Conservation (phyloP, 176 grass and related monocot genomes). For the Musa beccarii region DNA sequence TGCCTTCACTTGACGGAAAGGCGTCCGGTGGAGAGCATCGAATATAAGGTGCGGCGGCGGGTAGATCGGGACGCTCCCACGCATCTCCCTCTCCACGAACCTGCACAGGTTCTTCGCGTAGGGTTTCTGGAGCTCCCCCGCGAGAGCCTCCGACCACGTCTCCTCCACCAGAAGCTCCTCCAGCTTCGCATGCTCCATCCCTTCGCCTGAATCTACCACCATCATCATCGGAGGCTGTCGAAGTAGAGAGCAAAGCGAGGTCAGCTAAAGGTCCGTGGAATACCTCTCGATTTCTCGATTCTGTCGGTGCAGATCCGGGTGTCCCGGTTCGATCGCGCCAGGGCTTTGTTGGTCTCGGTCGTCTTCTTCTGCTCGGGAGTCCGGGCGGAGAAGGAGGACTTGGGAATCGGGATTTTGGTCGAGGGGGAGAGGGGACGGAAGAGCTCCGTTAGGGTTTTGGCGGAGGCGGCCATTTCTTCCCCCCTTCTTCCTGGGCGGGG, state of each 20-base stretch:
- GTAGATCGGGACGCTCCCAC: slow-evolving; percentile 54
- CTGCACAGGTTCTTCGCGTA: slow-evolving; percentile 76
- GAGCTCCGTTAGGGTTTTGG: slow-evolving; percentile 68
- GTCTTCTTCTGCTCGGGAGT: slow-evolving; percentile 45
- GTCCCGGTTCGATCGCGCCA: slow-evolving; percentile 45
- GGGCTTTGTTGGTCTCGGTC: slow-evolving; percentile 51
- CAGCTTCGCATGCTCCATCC: slow-evolving; percentile 37
- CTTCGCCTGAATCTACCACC: slow-evolving; percentile 21
- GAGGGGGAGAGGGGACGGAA: slow-evolving; percentile 25
- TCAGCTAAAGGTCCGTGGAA: neutral
- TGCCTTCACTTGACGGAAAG: slow-evolving; percentile 68
- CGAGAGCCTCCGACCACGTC: slow-evolving; percentile 62
- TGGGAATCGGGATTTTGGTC: neutral
- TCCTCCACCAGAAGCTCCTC: slow-evolving; percentile 84
- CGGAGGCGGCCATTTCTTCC: slow-evolving; percentile 37
- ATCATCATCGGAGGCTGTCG: neutral
- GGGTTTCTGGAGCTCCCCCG: slow-evolving; percentile 61
- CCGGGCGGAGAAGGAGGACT: slow-evolving; percentile 28
- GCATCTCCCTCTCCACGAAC: slow-evolving; percentile 55
- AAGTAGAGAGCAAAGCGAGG: neutral
- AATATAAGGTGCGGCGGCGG: slow-evolving; percentile 75
- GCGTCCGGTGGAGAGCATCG: slow-evolving; percentile 77
- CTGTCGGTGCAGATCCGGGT: slow-evolving; percentile 46
- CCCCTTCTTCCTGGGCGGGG: neutral
- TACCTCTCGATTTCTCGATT: slow-evolving; percentile 66